These are phyloP conservation scores for Diaporthe sp. DNA, from an alignment of 2,329 filamentous ascomycete species.

Conservation along the genomic window DNA sequence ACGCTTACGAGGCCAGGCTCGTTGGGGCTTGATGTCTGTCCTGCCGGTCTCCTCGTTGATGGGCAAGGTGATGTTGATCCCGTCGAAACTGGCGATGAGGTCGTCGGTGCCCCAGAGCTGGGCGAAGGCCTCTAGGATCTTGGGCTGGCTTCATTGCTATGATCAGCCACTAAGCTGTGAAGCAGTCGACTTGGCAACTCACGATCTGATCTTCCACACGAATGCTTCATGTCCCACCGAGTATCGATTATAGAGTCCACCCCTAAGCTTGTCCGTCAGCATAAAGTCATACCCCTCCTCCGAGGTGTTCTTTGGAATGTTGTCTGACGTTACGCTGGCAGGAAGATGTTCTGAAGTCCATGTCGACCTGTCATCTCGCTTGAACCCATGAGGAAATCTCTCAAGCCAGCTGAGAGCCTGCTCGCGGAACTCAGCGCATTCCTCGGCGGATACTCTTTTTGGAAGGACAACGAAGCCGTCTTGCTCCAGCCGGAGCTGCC, in stretches of 20 bases:
- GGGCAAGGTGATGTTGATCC: conserved; percentile 37
- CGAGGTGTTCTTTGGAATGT: neutral
- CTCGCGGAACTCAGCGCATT: conserved; percentile 37
- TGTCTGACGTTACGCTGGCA: conserved; percentile 33
- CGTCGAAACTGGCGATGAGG: conserved; percentile 38
- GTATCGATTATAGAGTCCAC: conserved; percentile 35
- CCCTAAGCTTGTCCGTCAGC: neutral
- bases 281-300: no score
- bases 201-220: conserved; percentile 39
- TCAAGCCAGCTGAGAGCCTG: conserved; percentile 38
- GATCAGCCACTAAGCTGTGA: neutral
- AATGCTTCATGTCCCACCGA: conserved; percentile 35
- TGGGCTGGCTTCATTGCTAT: conserved; percentile 18
- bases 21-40: conserved; percentile 32
- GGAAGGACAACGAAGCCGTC: conserved; percentile 39
- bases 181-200: neutral
- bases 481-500: conserved; percentile 31
- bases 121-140: conserved; percentile 34
- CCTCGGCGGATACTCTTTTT: conserved; percentile 1
- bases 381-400: conserved; percentile 38
- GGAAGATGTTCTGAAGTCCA: conserved; percentile 36
- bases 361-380: conserved; percentile 34
- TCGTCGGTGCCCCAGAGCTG: conserved; percentile 38
- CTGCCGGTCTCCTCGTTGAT: conserved; percentile 35
- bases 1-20: conserved; percentile 36